These are phyloP conservation scores for Vicia sativa DNA, from an alignment of 306 rosid species.

Conservation along the genomic window DNA sequence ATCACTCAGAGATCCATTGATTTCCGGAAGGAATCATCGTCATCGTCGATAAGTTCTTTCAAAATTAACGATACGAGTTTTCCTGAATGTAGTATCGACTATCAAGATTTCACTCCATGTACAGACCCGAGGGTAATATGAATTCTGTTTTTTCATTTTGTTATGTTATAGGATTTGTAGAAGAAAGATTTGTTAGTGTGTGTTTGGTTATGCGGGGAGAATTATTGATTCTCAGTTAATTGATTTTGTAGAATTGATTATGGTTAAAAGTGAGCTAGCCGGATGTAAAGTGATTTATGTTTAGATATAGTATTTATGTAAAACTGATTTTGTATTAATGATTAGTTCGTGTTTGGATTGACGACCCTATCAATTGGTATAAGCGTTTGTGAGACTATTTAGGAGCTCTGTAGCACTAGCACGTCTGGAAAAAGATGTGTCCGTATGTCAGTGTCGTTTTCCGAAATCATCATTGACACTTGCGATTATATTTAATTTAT, in stretches of 20 bases:
- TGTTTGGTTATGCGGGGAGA: too few relatives aligned
- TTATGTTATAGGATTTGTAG: slow-evolving; percentile 17
- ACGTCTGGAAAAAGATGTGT: too few relatives aligned
- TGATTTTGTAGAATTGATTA: too few relatives aligned
- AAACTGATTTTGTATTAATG: background rate
- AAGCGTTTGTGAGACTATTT: background rate
- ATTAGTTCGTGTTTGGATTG: background rate
- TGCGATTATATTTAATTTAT: too few relatives aligned
- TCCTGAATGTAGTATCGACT: slow-evolving; percentile 70
- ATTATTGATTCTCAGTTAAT: too few relatives aligned
- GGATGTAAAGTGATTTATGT: too few relatives aligned
- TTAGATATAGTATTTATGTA: too few relatives aligned
- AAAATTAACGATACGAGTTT: slow-evolving; percentile 56
- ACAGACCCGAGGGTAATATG: slow-evolving; percentile 87
- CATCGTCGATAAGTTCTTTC: slow-evolving; percentile 52
- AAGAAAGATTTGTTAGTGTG: slow-evolving; percentile 1
- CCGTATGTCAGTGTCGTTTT: too few relatives aligned
- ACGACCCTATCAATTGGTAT: background rate
- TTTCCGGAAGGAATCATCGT: slow-evolving; percentile 41
- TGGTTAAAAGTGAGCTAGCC: too few relatives aligned
- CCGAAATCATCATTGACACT: too few relatives aligned
- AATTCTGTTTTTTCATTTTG: slow-evolving; percentile 17
- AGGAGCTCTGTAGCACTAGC: background rate
- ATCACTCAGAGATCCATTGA: slow-evolving; percentile 44
- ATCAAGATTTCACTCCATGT: slow-evolving; percentile 97